Percentiles rank a stretch among this genome's conserved stretches.
Evolutionary conservation across 164 flowering plant genomes (phyloP).

Genomic region (Saururus chinensis): DNA sequence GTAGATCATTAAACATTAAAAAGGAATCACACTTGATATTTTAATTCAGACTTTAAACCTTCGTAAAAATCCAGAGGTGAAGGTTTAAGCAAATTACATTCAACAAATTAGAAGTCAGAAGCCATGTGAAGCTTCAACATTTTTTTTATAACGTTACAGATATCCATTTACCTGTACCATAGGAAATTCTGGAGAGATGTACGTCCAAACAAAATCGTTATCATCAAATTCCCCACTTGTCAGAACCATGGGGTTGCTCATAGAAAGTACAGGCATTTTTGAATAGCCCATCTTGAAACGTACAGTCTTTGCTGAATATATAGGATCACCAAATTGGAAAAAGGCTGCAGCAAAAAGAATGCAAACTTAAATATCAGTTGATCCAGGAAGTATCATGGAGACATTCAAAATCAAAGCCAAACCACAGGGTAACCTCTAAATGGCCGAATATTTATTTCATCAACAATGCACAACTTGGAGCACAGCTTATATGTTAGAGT

Average conservation of each 20-base stretch:
- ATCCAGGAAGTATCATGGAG: background rate
- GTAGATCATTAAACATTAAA: too few species aligned
- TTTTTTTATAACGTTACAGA: background rate
- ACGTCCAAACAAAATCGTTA: slow-evolving; percentile 28
- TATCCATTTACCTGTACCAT: slow-evolving; percentile 31
- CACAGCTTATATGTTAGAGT: slow-evolving; percentile 46
- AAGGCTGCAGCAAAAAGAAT: slow-evolving; percentile 21
- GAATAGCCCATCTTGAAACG: slow-evolving; percentile 37
- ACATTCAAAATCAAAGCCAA: background rate
- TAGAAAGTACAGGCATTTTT: slow-evolving; percentile 10
- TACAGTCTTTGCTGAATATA: slow-evolving; percentile 41
- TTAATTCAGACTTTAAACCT: too few species aligned
- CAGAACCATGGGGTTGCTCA: slow-evolving; percentile 1
- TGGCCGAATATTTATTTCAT: slow-evolving; percentile 61
- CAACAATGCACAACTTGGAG: slow-evolving; percentile 44
- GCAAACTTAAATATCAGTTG: background rate
- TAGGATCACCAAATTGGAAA: slow-evolving; percentile 40
- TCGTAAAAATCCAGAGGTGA: too few species aligned
- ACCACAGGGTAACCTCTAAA: slow-evolving; percentile 50
- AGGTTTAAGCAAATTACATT: background rate
- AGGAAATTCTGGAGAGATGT: slow-evolving; percentile 33
- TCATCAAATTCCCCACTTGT: slow-evolving; percentile 7
- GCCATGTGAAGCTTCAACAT: background rate
- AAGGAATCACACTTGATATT: too few species aligned
- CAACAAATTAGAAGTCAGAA: too few species aligned